Conservation (phyloP, 805 yeast genomes). For the Ogataea angusta region DNA sequence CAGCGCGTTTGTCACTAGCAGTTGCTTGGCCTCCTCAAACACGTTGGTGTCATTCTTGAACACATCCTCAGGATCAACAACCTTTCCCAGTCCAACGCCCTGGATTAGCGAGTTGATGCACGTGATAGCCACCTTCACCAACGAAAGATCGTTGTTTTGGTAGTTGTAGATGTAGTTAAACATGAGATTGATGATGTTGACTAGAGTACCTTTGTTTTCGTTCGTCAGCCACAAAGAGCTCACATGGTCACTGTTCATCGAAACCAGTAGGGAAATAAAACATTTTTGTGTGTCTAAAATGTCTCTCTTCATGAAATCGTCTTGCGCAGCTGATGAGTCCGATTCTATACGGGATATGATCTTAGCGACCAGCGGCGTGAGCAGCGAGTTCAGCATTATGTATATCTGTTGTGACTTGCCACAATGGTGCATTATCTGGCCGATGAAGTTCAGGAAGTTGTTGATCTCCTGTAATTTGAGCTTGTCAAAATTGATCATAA, state of each 20-base stretch:
- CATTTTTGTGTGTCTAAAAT: constrained; percentile 64
- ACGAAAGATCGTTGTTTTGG: constrained; percentile 55
- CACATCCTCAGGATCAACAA: constrained; percentile 59
- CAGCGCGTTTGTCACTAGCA: constrained; percentile 64
- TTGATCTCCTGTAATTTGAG: constrained; percentile 62
- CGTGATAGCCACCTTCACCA: constrained; percentile 66
- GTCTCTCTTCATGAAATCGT: constrained; percentile 47
- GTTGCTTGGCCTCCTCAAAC: constrained; percentile 66
- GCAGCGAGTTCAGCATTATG: constrained; percentile 65
- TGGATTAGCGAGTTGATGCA: constrained; percentile 62
- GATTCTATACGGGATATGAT: constrained; percentile 42
- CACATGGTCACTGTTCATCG: constrained; percentile 71
- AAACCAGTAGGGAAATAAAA: constrained; percentile 64
- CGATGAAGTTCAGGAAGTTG: constrained; percentile 81
- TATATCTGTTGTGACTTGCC: constrained; percentile 65
- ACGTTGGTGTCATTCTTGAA: constrained; percentile 42
- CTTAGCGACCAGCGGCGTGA: constrained; percentile 71
- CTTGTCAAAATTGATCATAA: constrained; percentile 55
- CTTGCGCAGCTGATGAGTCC: constrained; percentile 20
- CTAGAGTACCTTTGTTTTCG: constrained; percentile 58
- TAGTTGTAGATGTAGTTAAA: constrained; percentile 58
- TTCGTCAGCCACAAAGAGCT: constrained; percentile 68
- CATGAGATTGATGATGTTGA: constrained; percentile 57
- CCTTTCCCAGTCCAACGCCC: constrained; percentile 66
- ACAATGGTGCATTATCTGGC: constrained; percentile 82